Evolutionary conservation across 768 basidiomycete species (phyloP), one percentile per base, ranked within the genome.

Genomic region (Austroboletus festivus): DNA sequence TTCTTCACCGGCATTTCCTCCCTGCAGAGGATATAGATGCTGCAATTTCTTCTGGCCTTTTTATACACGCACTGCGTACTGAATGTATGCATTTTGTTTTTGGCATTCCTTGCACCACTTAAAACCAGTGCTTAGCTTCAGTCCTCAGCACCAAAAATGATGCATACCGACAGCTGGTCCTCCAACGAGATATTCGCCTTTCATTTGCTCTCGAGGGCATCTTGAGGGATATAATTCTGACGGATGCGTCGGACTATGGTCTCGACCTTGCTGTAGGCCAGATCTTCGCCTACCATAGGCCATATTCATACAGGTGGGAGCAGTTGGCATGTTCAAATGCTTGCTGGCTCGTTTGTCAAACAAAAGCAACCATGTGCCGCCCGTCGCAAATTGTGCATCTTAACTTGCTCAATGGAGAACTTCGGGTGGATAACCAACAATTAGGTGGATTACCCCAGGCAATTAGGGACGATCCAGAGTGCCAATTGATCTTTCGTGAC

Each of bases 161-260:
- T 2, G 1, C 2, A 2, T 15, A 22, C 26, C 49, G 33, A 4
- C 34, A 9, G 5, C 16, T 47, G 4, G 39, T 60, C 13, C 39
- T 59, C 11, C 42, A 56, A n/a, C 55, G 64, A 9, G 59, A 68
- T 24, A 20, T 45, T 18, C 57, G 63, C 21, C 44, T 67, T 8
- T 55, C 63, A 7, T 44, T 53, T 12, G 37, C 38, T 11, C 19
- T 69, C 10, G 57, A 67, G 40, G 26, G 34, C 0, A 12, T 48
- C 4, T 15, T 55, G 30, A 24, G 38, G 3, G 22, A 38, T 21
- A 15, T 12, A 2, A 52, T 49, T 5, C 20, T 46, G 0, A 20
- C 38, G 0, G 44, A 50, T 22, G 12, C n/a, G 1, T 35, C 44
- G 15, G 34, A 46, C 30, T 39, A 46, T 3, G 55, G 55, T 3